These are phyloP conservation scores for Sclerotinia nivalis DNA, from an alignment of 2,329 filamentous ascomycete genomes.

Conservation along the genomic window DNA sequence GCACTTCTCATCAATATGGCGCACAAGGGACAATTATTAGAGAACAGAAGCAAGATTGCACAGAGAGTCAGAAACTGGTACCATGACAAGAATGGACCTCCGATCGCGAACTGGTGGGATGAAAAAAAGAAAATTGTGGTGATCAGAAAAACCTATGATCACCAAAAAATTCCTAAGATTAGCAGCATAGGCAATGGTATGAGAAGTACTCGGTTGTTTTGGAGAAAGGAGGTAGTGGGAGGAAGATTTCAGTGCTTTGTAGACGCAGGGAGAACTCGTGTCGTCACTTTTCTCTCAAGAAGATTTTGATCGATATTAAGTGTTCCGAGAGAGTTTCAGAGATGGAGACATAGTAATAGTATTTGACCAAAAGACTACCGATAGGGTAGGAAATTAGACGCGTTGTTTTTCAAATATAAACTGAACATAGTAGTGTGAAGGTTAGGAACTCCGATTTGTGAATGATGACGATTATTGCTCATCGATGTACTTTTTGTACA, in stretches of 20 bases:
- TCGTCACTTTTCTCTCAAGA: background rate
- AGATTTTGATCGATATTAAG: background rate
- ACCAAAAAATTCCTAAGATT: background rate
- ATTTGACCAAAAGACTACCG: background rate
- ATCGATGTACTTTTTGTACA: slow-evolving; percentile 18
- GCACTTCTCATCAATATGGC: background rate
- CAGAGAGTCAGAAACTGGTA: background rate
- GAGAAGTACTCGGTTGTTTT: rapidly evolving
- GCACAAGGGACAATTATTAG: background rate
- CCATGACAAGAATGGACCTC: background rate
- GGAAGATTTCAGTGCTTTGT: background rate
- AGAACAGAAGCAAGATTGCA: background rate
- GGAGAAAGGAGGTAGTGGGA: background rate
- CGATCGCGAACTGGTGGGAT: background rate
- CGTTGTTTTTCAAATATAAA: background rate
- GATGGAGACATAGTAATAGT: background rate
- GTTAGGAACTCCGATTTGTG: background rate
- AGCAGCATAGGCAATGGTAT: background rate
- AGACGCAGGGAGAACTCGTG: background rate
- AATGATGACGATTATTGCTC: background rate
- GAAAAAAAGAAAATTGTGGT: background rate
- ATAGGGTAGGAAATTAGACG: background rate
- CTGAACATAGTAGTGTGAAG: background rate
- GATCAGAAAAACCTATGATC: background rate
- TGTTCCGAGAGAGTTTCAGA: background rate